Evolutionary conservation across 805 yeast genomes (phyloP), one percentile per base, ranked within the genome.

Genomic region (Candida piceae): DNA sequence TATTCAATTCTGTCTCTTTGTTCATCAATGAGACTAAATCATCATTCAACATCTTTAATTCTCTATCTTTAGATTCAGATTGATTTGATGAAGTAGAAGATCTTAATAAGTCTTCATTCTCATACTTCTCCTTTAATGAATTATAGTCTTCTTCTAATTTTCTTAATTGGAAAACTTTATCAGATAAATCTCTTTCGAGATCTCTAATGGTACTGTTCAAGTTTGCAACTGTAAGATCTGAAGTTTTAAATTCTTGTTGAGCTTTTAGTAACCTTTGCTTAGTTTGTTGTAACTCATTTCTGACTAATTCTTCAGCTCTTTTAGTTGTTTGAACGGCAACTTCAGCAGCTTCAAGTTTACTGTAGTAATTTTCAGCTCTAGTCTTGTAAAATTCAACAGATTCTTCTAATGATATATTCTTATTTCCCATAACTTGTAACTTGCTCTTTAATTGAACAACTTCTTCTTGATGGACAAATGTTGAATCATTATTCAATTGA

Each of bases 261-360:
- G 74, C 65, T 22, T 63, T 66, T 4, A 64, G 60, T 23, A 83
- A 53, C 8, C 71, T 54, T 21, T 61, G 65, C 40, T 70, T 62
- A 24, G 74, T 59, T 48, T 81, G 84, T 15, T 58, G 53, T 35
- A 76, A 59, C 42, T 85, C 86, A 32, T 64, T 63, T 32, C 58
- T 62, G 4, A 80, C 67, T 25, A 64, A 50, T 36, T 69, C 69
- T 52, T 82, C 89, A 10, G 79, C 76, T 48, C 84, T 65, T 46
- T 74, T 69, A 7, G 86, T 76, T 31, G 77, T 70, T 35, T 72
- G 66, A 2, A 83, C 75, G 5, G 85, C 83, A 33, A 79, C 69
- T 53, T 89, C 96, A 2, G 93, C 89, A 34, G 75, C 72, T 50
- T 87, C 94, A 18, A 88, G 65, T 50, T 84, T 84, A 39, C 69